These are phyloP conservation scores for Cyclaneusma minus DNA, from an alignment of 2,329 filamentous ascomycete species.

Conservation along the genomic window DNA sequence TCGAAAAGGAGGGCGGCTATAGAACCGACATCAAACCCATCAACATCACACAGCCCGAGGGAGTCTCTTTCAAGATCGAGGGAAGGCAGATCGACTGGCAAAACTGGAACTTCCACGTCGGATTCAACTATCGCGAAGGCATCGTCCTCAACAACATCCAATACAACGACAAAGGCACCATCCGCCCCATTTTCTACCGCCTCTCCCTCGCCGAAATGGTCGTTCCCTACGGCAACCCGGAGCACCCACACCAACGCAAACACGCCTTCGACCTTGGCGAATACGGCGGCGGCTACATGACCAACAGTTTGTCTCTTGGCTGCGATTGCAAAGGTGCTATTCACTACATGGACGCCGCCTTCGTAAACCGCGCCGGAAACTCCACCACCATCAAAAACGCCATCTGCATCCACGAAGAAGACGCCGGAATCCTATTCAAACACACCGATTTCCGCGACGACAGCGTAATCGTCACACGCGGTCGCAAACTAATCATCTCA, in stretches of 20 bases:
- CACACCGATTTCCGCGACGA: slow-evolving; percentile 89
- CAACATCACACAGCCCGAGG: slow-evolving; percentile 76
- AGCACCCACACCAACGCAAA: slow-evolving; percentile 66
- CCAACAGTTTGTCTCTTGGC: slow-evolving; percentile 59
- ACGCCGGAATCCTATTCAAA: slow-evolving; percentile 84
- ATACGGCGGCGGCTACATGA: slow-evolving; percentile 73
- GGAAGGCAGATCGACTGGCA: slow-evolving; percentile 73
- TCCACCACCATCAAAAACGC: slow-evolving; percentile 79
- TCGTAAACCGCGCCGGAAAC: slow-evolving; percentile 64
- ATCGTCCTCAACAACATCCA: slow-evolving; percentile 83
- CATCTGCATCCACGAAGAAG: slow-evolving; percentile 90
- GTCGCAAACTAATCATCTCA: slow-evolving; percentile 71
- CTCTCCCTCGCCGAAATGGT: slow-evolving; percentile 89
- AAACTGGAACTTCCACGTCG: slow-evolving; percentile 85
- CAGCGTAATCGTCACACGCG: slow-evolving; percentile 71
- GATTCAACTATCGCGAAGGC: slow-evolving; percentile 90
- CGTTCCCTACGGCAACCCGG: slow-evolving; percentile 73
- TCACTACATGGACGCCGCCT: slow-evolving; percentile 79
- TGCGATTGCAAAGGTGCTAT: slow-evolving; percentile 85
- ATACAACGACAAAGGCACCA: slow-evolving; percentile 68
- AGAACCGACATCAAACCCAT: slow-evolving; percentile 70
- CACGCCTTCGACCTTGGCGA: slow-evolving; percentile 72
- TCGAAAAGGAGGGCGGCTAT: slow-evolving; percentile 63
- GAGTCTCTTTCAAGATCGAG: slow-evolving; percentile 69
- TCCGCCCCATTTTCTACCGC: slow-evolving; percentile 73